A percentile compares a stretch with the other conserved stretches of the same genome.
phyloP scores from a whole-genome alignment of 208 protist genomes.

The Trypanosoma lewisi region DNA sequence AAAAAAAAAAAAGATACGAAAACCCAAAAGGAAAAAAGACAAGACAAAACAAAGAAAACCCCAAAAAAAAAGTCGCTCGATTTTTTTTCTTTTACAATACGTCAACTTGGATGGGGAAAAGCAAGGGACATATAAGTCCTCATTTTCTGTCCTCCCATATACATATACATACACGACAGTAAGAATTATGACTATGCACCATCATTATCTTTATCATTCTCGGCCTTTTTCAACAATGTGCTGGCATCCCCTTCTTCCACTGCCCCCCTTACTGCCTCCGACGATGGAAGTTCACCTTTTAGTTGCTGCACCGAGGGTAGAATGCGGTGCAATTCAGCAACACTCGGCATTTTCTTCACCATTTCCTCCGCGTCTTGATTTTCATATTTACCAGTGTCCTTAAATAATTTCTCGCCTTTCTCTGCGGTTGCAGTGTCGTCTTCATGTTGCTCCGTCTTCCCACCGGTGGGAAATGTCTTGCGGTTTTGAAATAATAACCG shows the following conservation, averaged over 20 bases:
- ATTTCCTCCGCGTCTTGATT: background rate
- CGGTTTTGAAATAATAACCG: constrained; percentile 10
- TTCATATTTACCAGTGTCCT: background rate
- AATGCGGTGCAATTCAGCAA: constrained; percentile 28
- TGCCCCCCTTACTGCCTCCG: background rate
- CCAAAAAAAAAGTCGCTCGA: background rate
- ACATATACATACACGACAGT: background rate
- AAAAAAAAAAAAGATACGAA: background rate
- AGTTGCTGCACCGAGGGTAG: constrained; percentile 61
- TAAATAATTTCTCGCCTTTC: constrained; percentile 1
- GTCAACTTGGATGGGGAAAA: no score
- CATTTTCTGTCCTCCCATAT: background rate
- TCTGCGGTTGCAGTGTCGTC: constrained; percentile 21
- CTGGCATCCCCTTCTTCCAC: background rate
- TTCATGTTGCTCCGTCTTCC: constrained; percentile 4
- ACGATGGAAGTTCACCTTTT: constrained; percentile 61
- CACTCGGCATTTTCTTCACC: constrained; percentile 1
- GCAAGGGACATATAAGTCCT: no score
- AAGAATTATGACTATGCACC: background rate
- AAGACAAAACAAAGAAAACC: background rate
- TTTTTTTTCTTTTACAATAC: no score
- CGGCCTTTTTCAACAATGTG: background rate
- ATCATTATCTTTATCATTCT: background rate
- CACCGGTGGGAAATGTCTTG: constrained; percentile 11
- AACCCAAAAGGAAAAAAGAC: background rate